These are phyloP conservation scores for Colletotrichum aenigma DNA, from an alignment of 2,329 filamentous ascomycete species.

Conservation along the genomic window DNA sequence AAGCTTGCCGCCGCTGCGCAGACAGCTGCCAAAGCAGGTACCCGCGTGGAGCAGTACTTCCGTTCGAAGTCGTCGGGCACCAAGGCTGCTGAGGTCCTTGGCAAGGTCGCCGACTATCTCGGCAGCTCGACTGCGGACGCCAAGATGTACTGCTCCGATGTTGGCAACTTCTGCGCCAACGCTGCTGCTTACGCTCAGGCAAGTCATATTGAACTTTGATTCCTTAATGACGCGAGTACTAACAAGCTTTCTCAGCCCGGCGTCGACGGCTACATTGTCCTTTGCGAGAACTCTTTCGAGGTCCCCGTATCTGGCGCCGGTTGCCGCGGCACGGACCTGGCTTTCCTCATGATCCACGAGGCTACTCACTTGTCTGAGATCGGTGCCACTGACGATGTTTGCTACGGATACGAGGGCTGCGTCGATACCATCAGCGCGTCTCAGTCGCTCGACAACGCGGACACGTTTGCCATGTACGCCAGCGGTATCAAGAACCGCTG, in stretches of 20 bases:
- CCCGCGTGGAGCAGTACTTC: constrained; percentile 61
- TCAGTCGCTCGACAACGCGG: constrained; percentile 20
- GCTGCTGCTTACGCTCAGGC: constrained; percentile 66
- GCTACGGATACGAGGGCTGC: constrained; percentile 26
- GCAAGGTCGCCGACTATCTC: constrained; percentile 50
- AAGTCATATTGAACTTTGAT: background rate
- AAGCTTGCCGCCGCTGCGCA: constrained; percentile 54
- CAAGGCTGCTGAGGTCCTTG: constrained; percentile 52
- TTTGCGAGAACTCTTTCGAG: constrained; percentile 64
- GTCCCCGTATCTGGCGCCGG: constrained; percentile 50
- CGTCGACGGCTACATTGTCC: constrained; percentile 57
- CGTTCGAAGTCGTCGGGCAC: constrained; percentile 47
- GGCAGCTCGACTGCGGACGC: constrained; percentile 41
- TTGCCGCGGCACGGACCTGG: constrained; percentile 60
- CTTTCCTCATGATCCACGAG: constrained; percentile 69
- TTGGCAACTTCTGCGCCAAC: constrained; percentile 45
- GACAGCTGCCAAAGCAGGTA: constrained; percentile 37
- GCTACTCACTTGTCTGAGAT: constrained; percentile 63
- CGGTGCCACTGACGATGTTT: constrained; percentile 51
- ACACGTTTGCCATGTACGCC: constrained; percentile 20
- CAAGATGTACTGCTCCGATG: constrained; percentile 59
- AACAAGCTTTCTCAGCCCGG: constrained; percentile 35
- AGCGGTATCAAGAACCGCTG: constrained; percentile 3
- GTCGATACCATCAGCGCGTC: constrained; percentile 1
- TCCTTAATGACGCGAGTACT: background rate